Conservation (phyloP, 441 rosid species). For the Gossypium schwendimanii region DNA sequence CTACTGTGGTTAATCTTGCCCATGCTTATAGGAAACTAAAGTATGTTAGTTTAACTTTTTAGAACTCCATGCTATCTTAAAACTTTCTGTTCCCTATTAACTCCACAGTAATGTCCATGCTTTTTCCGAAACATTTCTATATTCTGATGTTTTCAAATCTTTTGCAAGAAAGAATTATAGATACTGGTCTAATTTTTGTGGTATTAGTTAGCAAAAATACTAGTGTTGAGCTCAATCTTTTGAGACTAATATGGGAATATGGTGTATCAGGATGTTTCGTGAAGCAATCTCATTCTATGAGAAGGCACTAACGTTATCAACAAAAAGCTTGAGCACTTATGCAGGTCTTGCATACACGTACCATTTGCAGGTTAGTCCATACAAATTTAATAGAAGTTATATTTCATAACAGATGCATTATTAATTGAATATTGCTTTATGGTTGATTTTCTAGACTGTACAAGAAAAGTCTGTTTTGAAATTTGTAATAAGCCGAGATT, state of each 20-base stretch:
- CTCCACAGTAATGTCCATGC: neutral
- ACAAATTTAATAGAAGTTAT: neutral
- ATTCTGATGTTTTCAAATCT: neutral
- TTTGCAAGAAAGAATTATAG: neutral
- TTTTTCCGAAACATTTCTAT: neutral
- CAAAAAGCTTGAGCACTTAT: slow-evolving; percentile 78
- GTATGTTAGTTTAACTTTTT: slow-evolving; percentile 28
- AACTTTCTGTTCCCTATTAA: neutral
- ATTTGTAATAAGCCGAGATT: neutral
- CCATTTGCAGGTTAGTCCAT: slow-evolving; percentile 60
- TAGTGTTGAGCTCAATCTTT: neutral
- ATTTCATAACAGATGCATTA: neutral
- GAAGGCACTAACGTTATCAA: slow-evolving; percentile 78
- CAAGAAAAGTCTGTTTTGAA: neutral
- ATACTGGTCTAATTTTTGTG: neutral
- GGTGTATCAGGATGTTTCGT: slow-evolving; percentile 46
- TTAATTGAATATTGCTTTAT: neutral
- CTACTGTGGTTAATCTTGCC: slow-evolving; percentile 84
- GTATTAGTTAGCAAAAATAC: neutral
- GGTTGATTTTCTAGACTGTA: neutral
- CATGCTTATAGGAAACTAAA: slow-evolving; percentile 79
- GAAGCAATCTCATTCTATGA: slow-evolving; percentile 75
- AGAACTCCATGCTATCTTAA: neutral
- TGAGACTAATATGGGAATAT: slow-evolving; percentile 11
- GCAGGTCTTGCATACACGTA: slow-evolving; percentile 89